Conservation (phyloP, 371 early-diverging fungal species). For the Apophysomyces ossiformis region DNA sequence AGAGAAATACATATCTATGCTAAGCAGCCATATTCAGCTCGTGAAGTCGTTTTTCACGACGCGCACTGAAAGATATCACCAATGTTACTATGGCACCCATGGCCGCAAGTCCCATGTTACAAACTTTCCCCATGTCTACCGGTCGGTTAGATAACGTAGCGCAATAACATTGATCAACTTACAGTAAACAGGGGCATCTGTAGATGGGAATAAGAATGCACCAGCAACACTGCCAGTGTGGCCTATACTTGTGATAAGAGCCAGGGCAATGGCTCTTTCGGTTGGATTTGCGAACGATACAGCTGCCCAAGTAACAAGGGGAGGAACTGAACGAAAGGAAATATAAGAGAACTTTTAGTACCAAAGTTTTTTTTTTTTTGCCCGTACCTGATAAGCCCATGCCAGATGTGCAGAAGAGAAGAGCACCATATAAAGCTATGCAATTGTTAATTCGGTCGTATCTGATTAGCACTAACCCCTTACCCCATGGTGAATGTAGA, state of each 20-base stretch:
- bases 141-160: not conserved
- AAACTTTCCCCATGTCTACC: not conserved
- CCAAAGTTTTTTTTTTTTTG: slow-evolving; percentile 22
- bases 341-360: not conserved
- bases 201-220: slow-evolving; percentile 30
- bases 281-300: slow-evolving; percentile 30
- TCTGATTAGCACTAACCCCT: not conserved
- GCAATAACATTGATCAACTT: not conserved
- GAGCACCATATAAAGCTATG: slow-evolving; percentile 25
- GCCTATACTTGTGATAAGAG: slow-evolving; percentile 28
- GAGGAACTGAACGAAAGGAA: slow-evolving; percentile 18
- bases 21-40: not conserved
- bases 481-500: slow-evolving; percentile 34
- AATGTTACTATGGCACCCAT: not conserved
- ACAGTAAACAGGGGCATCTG: slow-evolving; percentile 27
- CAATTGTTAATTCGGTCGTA: not conserved
- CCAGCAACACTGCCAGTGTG: slow-evolving; percentile 33
- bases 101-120: not conserved
- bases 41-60: not conserved
- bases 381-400: slow-evolving; percentile 28
- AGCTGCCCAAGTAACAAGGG: slow-evolving; percentile 31
- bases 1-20: no score
- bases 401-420: slow-evolving; percentile 20
- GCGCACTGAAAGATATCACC: not conserved
- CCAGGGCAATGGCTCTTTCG: slow-evolving; percentile 36